Percentiles rank a stretch among this genome's conserved stretches.
Evolutionary conservation across 2,329 filamentous ascomycete species (phyloP).

Genomic region (Colletotrichum lentis): DNA sequence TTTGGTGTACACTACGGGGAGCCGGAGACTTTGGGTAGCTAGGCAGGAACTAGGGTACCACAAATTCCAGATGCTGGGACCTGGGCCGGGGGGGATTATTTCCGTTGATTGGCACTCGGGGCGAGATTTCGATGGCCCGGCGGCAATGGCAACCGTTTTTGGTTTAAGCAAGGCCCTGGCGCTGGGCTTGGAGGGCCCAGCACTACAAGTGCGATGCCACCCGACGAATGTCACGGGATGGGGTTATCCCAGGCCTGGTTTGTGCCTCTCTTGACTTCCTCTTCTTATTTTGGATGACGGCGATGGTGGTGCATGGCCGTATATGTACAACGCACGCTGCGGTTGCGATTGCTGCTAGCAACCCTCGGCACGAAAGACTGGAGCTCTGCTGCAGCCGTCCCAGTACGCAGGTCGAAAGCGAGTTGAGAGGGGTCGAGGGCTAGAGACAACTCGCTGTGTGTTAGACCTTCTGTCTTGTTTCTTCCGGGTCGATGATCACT

Average conservation of each 20-base stretch:
- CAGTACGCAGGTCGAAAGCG: constrained; percentile 8
- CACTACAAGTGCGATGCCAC: neutral
- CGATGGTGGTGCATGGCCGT: neutral
- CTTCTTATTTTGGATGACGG: neutral
- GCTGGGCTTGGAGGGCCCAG: neutral
- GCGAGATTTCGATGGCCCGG: constrained; percentile 7
- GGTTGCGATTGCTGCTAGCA: neutral
- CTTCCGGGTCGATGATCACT: too few relatives aligned
- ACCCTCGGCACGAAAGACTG: neutral
- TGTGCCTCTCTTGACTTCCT: neutral
- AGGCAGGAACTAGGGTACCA: too few relatives aligned
- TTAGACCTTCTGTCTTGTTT: too few relatives aligned
- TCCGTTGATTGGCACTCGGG: constrained; percentile 15
- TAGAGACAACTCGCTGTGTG: too few relatives aligned
- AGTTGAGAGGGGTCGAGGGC: neutral
- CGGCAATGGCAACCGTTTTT: neutral
- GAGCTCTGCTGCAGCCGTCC: constrained; percentile 8
- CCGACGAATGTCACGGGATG: neutral
- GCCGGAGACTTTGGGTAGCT: neutral
- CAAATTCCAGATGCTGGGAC: neutral
- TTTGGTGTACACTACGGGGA: neutral
- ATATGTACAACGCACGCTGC: constrained; percentile 19
- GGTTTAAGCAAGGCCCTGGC: neutral
- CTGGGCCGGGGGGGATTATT: neutral
- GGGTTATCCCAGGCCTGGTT: neutral